phyloP scores from a whole-genome alignment of 2,329 filamentous ascomycete species.

The Elsinoe necatrix region DNA sequence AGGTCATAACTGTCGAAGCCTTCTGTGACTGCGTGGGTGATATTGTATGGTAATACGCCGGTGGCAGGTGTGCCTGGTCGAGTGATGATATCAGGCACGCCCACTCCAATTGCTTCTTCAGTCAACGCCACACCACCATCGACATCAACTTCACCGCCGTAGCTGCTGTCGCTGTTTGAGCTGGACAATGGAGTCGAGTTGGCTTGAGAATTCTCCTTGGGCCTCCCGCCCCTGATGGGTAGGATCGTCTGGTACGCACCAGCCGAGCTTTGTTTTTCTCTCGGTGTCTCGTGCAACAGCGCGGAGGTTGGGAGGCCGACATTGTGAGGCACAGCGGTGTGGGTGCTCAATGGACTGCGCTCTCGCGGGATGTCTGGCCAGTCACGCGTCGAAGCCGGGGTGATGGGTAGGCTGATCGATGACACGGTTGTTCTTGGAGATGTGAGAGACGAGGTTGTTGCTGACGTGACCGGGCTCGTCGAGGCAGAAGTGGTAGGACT shows the following conservation, averaged over 20 bases:
- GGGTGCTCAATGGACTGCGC: neutral
- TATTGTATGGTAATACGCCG: neutral
- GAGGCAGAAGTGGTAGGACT: neutral
- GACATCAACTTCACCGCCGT: constrained; percentile 40
- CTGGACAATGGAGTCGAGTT: neutral
- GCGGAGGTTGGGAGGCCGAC: neutral
- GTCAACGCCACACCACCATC: constrained; percentile 47
- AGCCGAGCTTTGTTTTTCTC: neutral
- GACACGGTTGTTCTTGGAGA: neutral
- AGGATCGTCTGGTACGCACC: neutral
- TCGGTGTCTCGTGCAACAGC: neutral
- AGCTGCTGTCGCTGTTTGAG: constrained; percentile 18
- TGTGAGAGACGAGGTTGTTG: neutral
- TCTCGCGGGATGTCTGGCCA: neutral
- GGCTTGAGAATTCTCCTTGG: neutral
- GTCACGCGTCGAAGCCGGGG: neutral
- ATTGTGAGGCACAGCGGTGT: neutral
- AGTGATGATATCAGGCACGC: constrained; percentile 4
- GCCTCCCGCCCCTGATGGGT: neutral
- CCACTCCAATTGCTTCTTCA: constrained; percentile 44
- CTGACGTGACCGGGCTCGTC: neutral
- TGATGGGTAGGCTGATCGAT: constrained; percentile 1
- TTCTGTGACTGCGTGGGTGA: neutral
- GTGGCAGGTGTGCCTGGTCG: neutral
- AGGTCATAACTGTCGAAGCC: neutral